phyloP scores from a whole-genome alignment of 2,329 filamentous ascomycete species.

The Aspergillus fischeri region DNA sequence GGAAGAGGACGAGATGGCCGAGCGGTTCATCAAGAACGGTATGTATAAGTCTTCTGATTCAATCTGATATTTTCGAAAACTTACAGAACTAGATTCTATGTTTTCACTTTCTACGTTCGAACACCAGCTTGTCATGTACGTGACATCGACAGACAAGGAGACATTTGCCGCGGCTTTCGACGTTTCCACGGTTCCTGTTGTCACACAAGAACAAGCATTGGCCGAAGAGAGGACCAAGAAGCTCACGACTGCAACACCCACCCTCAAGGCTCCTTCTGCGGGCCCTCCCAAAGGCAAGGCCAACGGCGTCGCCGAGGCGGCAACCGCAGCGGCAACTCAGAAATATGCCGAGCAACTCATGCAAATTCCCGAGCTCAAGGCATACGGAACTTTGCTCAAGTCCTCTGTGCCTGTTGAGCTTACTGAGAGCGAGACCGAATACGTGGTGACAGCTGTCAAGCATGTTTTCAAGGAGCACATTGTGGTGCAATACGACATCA shows the following conservation, averaged over 20 bases:
- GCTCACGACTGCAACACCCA: slow-evolving; percentile 85
- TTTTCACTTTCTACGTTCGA: slow-evolving; percentile 93
- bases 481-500: slow-evolving; percentile 93
- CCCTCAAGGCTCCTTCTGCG: slow-evolving; percentile 85
- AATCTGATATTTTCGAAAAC: slow-evolving; percentile 4
- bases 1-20: slow-evolving; percentile 81
- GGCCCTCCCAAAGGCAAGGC: slow-evolving; percentile 68
- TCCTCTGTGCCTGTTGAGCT: slow-evolving; percentile 82
- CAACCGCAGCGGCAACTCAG: slow-evolving; percentile 74
- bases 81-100: slow-evolving; percentile 68
- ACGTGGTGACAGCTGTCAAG: slow-evolving; percentile 89
- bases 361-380: slow-evolving; percentile 84
- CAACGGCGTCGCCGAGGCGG: slow-evolving; percentile 68
- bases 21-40: slow-evolving; percentile 91
- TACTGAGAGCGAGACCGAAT: slow-evolving; percentile 95
- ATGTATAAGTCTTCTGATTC: slow-evolving; percentile 23
- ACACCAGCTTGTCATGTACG: slow-evolving; percentile 96
- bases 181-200: slow-evolving; percentile 82
- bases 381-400: slow-evolving; percentile 87
- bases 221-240: slow-evolving; percentile 97
- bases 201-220: slow-evolving; percentile 91
- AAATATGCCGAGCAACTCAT: slow-evolving; percentile 85
- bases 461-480: slow-evolving; percentile 97
- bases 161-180: slow-evolving; percentile 86
- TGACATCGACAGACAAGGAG: slow-evolving; percentile 83